Base-by-base conservation (phyloP, 306 rosid species). In the Inga leiocalycina region DNA sequence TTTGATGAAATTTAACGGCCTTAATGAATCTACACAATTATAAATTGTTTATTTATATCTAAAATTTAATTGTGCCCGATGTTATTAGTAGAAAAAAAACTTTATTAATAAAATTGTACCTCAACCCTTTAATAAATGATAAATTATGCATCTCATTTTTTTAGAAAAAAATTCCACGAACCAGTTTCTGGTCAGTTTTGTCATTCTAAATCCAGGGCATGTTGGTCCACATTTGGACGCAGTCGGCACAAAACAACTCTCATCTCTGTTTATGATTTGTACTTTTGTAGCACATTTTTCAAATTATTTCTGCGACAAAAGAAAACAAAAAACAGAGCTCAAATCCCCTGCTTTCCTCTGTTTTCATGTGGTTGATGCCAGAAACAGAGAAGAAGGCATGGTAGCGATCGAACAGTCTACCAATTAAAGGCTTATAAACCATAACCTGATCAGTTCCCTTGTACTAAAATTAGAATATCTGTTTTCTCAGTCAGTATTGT, bases 61-160 rank as follows among this genome's bases (percentile, higher is more conserved):
- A 37, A 37, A 5, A 37, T 0, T 37, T 37, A 37, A 37, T 37
- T 37, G 0, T 37, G 41, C 41, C 34, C 0, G 2, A 32, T 35
- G 37, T 3, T 35, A 27, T 0, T 35, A 35, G 0, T n/a, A n/a
- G 0, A 5, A 5, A 1, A 37, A 37, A 37, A 37, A 4, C 0
- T 37, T 37, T 37, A 0, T 37, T 37, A 5, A 5, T 37, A 37
- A 37, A 4, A 37, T 37, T 35, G 0, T 6, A 37, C 41, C 41
- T 37, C 5, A 5, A 37, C 41, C 41, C 41, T 37, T 48, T 14
- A 12, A 10, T 46, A 46, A 46, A 46, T 11, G 54, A 48, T 48
- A 54, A 6, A 17, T 54, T 19, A 6, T 19, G 24, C 61, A 19
- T 7, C 24, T 5, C 8, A 54, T 54, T 19, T 54, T 16, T 16